phyloP scores from a whole-genome alignment of 345 rosid genomes.

The Garcia nutans region DNA sequence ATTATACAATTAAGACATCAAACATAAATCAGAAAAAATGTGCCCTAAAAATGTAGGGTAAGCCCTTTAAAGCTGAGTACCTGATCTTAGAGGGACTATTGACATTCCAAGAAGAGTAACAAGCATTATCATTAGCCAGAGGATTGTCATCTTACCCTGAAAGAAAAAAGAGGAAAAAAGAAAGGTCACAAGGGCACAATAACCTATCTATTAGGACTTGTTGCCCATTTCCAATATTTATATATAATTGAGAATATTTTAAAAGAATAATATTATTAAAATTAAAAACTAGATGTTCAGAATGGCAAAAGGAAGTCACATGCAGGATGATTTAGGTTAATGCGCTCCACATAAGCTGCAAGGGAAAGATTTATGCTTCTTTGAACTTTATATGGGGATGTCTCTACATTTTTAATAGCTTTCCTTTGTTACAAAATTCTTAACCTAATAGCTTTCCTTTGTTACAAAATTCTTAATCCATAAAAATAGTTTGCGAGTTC shows the following conservation, averaged over 20 bases:
- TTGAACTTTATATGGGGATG: neutral
- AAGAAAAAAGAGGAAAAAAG: constrained; percentile 9
- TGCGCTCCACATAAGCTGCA: constrained; percentile 12
- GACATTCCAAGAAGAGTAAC: constrained; percentile 40
- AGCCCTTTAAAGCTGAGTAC: constrained; percentile 18
- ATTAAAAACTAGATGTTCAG: no score
- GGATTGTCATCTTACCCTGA: constrained; percentile 34
- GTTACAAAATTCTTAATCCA: neutral
- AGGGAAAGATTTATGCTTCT: neutral
- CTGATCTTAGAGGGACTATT: constrained; percentile 37
- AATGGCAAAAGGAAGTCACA: neutral
- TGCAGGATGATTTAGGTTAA: neutral
- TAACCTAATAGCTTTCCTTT: no score
- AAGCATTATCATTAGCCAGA: constrained; percentile 43
- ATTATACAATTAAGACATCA: neutral
- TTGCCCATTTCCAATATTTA: constrained; percentile 5
- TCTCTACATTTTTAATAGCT: neutral
- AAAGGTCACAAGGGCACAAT: neutral
- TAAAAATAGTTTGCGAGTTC: no score
- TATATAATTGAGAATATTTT: neutral
- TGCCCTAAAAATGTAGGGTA: neutral
- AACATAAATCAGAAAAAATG: neutral
- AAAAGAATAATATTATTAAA: no score
- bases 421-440: neutral
- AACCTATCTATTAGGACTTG: neutral